Evolutionary conservation across 2,329 filamentous ascomycete genomes (phyloP), one percentile per base, ranked within the genome.

Genomic region (Penicillium sp.): DNA sequence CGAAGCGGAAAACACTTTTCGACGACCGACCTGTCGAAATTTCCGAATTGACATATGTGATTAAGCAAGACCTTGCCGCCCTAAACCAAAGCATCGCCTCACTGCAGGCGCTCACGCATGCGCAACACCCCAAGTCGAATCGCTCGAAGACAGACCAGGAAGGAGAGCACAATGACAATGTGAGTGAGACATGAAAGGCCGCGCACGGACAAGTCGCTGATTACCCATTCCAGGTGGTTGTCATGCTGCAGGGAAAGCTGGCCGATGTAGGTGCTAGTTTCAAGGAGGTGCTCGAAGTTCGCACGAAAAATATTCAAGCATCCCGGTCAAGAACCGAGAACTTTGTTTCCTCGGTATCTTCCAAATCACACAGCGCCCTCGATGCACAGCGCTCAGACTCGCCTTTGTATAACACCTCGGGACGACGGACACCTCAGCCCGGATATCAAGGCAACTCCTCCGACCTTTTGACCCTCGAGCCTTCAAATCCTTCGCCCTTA

Each of bases 221-320:
- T 47, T 29, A 20, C 20, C 20, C 18, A 2, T 38, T 26, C 8
- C 43, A 78, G 76, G 76, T 97, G 32, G 90, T 97, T 3, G 87
- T 96, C 60, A 82, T 97, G 71, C 79, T 97, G 18, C 92, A 97
- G 76, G 90, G 91, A 60, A 94, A 94, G 70, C 81, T 97, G 39
- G 93, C 92, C 38, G 92, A 96, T 69, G 93, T 99, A 4, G 90
- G 89, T 26, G 90, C 88, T 60, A 96, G 93, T 73, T 97, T 99
- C 82, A 97, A 97, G 76, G 93, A 97, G 67, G 93, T 97, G 6
- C 81, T 99, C 10, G 94, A 99, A 74, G 90, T 96, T 40, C 86
- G 94, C 56, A 97, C 94, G 51, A 96, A 96, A 80, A 99, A 97
- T 74, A 96, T 99, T 61, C 94, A 97, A 75, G 94, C 93, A 3